phyloP scores from a whole-genome alignment of 192 early-diverging fungal species.

The Mortierella hygrophila region DNA sequence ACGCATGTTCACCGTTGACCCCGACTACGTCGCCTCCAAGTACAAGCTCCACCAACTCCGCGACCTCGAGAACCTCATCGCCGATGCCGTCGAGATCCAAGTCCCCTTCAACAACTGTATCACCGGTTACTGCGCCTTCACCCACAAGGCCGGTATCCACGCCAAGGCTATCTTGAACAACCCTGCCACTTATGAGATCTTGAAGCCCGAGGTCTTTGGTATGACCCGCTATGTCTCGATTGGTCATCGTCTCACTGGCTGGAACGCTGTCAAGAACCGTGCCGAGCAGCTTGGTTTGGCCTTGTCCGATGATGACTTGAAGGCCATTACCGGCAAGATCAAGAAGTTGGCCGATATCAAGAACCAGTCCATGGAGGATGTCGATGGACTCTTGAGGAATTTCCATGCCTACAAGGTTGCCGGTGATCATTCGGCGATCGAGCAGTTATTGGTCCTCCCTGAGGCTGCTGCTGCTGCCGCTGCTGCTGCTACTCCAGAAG shows the following conservation, averaged over 20 bases:
- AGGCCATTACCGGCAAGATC: conserved; percentile 93
- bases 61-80: conserved; percentile 97
- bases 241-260: conserved; percentile 96
- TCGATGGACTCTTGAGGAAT: conserved; percentile 84
- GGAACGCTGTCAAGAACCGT: conserved; percentile 99
- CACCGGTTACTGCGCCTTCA: conserved; percentile 98
- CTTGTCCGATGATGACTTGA: conserved; percentile 90
- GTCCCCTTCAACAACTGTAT: conserved; percentile 99
- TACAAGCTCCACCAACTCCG: conserved; percentile 94
- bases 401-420: conserved; percentile 79
- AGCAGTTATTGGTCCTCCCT: conserved; percentile 44
- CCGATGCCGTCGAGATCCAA: conserved; percentile 92
- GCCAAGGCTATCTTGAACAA: conserved; percentile 99
- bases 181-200: conserved; percentile 97
- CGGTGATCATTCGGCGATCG: conserved; percentile 61
- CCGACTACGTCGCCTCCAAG: conserved; percentile 92
- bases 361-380: conserved; percentile 93
- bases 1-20: conserved; percentile 95
- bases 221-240: conserved; percentile 99
- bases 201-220: conserved; percentile 98
- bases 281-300: conserved; percentile 90
- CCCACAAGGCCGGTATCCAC: conserved; percentile 99
- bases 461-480: conserved; percentile 1
- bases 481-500: background rate
- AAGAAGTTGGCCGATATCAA: conserved; percentile 95